Conservation (phyloP, 495 filamentous ascomycete genomes). For the Xylaria grammica region DNA sequence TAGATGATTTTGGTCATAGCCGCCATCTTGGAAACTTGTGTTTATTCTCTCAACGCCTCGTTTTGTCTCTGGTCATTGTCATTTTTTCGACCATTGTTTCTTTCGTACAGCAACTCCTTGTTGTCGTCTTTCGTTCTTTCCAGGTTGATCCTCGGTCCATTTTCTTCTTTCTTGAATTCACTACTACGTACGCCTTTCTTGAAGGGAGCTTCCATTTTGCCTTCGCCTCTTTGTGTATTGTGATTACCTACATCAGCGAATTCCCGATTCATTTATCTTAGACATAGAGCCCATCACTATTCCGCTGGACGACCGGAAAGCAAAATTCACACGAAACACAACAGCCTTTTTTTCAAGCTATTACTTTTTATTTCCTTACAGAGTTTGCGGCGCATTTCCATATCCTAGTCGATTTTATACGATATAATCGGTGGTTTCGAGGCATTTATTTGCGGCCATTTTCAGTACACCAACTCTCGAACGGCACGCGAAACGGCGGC, state of each 20-base stretch:
- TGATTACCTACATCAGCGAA: neutral
- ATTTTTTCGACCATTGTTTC: too few species aligned
- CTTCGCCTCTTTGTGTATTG: slow-evolving; percentile 10
- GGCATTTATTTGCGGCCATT: neutral
- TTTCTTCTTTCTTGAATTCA: slow-evolving; percentile 22
- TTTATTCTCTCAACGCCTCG: slow-evolving; percentile 1
- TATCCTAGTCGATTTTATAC: neutral
- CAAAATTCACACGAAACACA: neutral
- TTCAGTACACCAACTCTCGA: neutral
- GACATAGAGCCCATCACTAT: neutral
- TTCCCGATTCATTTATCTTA: neutral
- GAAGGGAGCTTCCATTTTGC: neutral
- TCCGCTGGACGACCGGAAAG: slow-evolving; percentile 13
- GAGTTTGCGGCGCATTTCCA: neutral
- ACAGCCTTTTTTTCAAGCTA: neutral
- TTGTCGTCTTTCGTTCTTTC: slow-evolving; percentile 48
- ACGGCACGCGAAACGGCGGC: neutral
- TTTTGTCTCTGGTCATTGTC: slow-evolving; percentile 18
- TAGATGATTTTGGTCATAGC: slow-evolving; percentile 20
- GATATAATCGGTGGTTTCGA: neutral
- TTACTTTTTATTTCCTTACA: neutral
- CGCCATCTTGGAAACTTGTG: slow-evolving; percentile 1
- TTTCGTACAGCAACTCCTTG: slow-evolving; percentile 25
- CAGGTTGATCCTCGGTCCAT: slow-evolving; percentile 59
- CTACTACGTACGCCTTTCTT: slow-evolving; percentile 22